A percentile compares a stretch with the other conserved stretches of the same genome.
Evolutionary conservation across 192 early-diverging fungal species (phyloP).

Genomic region (Bifiguratus adelaidae): DNA sequence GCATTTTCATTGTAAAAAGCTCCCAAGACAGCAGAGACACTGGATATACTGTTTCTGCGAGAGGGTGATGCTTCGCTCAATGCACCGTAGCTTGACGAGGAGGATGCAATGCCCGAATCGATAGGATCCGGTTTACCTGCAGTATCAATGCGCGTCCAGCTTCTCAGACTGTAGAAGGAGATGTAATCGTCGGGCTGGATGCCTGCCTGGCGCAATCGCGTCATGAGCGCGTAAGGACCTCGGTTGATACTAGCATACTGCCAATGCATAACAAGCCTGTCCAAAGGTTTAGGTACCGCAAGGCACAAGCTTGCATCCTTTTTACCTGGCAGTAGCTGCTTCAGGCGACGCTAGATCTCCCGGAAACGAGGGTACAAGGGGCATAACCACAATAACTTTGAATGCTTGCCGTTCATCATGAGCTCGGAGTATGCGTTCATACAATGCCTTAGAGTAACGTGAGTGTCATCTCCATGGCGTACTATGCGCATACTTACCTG

Average conservation of each 20-base stretch:
- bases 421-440: conserved; percentile 65
- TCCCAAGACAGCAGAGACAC: too few relatives aligned
- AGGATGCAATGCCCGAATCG: too few relatives aligned
- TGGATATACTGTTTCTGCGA: too few relatives aligned
- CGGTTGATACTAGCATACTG: conserved; percentile 75
- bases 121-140: conserved; percentile 15
- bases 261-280: conserved; percentile 65
- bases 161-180: conserved; percentile 68
- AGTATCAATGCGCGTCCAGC: conserved; percentile 67
- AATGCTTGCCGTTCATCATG: conserved; percentile 57
- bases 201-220: conserved; percentile 39
- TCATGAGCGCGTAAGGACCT: conserved; percentile 62
- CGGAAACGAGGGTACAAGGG: conserved; percentile 81
- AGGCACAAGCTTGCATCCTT: background rate
- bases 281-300: too few relatives aligned
- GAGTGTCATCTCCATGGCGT: too few relatives aligned
- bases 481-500: too few relatives aligned
- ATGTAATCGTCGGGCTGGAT: conserved; percentile 57
- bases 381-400: conserved; percentile 75
- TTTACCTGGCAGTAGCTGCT: conserved; percentile 51
- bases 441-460: conserved; percentile 62
- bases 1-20: too few relatives aligned
- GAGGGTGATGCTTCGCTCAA: too few relatives aligned
- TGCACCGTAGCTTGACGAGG: too few relatives aligned
- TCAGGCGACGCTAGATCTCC: conserved; percentile 69